phyloP scores from a whole-genome alignment of 2,329 filamentous ascomycete genomes.

The Penicillium hesseltinei region DNA sequence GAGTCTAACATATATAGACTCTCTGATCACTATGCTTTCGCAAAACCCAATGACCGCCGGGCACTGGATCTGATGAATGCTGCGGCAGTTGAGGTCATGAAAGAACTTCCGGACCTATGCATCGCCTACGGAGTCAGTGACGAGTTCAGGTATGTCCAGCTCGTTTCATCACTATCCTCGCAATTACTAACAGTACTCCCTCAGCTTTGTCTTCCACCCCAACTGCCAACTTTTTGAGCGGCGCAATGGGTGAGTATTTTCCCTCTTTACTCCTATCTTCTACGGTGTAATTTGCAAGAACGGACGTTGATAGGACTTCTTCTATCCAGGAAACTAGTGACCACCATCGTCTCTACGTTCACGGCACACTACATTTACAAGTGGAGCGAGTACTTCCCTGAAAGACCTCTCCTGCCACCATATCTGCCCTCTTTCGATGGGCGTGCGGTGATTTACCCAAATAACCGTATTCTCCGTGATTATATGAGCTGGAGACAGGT shows the following conservation, averaged over 20 bases:
- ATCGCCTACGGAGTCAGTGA: conserved; percentile 93
- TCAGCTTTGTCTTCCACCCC: conserved; percentile 85
- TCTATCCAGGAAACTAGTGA: conserved; percentile 74
- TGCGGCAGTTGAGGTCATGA: conserved; percentile 80
- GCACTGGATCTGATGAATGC: conserved; percentile 93
- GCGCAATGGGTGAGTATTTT: conserved; percentile 62
- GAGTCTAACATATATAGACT: conserved; percentile 54
- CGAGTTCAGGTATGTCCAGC: conserved; percentile 63
- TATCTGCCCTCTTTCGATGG: conserved; percentile 85
- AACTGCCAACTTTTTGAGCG: conserved; percentile 80
- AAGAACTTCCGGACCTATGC: conserved; percentile 77
- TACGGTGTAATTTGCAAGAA: not conserved
- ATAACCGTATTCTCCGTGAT: conserved; percentile 76
- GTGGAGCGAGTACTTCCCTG: conserved; percentile 75
- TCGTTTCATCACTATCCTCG: not conserved
- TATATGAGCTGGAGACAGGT: conserved; percentile 97
- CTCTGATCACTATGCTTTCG: conserved; percentile 76
- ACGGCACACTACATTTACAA: conserved; percentile 83
- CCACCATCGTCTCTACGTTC: conserved; percentile 88
- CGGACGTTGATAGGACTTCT: not conserved
- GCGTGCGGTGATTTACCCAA: conserved; percentile 85
- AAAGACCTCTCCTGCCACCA: conserved; percentile 66
- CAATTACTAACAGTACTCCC: not conserved
- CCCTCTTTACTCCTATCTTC: not conserved
- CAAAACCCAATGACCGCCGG: conserved; percentile 87